Conservation (phyloP, 345 rosid genomes). For the Alliaria petiolata region DNA sequence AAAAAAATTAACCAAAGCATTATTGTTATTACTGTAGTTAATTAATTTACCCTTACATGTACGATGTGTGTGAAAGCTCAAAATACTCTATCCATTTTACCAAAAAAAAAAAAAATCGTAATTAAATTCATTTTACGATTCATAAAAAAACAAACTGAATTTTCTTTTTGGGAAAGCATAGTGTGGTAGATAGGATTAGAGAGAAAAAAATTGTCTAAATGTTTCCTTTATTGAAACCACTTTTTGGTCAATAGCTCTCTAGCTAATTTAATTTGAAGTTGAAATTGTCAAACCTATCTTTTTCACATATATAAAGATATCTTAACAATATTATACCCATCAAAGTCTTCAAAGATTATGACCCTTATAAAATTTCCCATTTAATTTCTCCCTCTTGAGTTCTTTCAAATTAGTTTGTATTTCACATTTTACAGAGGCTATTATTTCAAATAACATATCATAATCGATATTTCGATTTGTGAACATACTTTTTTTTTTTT, state of each 20-base stretch:
- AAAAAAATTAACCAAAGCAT: background rate
- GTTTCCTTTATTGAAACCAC: slow-evolving; percentile 30
- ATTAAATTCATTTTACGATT: background rate
- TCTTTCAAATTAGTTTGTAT: background rate
- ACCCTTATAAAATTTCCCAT: slow-evolving; percentile 20
- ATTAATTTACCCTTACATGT: background rate
- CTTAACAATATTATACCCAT: background rate
- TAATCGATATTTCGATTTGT: background rate
- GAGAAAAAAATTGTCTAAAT: slow-evolving; percentile 4
- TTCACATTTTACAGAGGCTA: background rate
- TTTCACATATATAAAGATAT: slow-evolving; percentile 1
- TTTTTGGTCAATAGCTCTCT: slow-evolving; percentile 13
- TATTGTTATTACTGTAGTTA: background rate
- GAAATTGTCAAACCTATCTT: slow-evolving; percentile 29
- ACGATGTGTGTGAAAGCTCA: background rate
- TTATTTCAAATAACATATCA: background rate
- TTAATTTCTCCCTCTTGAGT: background rate
- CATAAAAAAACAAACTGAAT: background rate
- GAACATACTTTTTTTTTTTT: background rate
- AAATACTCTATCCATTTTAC: background rate
- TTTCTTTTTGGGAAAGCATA: background rate
- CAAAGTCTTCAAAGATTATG: slow-evolving; percentile 9
- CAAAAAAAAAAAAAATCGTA: background rate
- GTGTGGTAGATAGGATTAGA: slow-evolving; percentile 29
- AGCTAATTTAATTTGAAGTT: slow-evolving; percentile 9